Evolutionary conservation across 805 yeast species (phyloP), one percentile per base, ranked within the genome.

Genomic region (Teunomyces panamensis): DNA sequence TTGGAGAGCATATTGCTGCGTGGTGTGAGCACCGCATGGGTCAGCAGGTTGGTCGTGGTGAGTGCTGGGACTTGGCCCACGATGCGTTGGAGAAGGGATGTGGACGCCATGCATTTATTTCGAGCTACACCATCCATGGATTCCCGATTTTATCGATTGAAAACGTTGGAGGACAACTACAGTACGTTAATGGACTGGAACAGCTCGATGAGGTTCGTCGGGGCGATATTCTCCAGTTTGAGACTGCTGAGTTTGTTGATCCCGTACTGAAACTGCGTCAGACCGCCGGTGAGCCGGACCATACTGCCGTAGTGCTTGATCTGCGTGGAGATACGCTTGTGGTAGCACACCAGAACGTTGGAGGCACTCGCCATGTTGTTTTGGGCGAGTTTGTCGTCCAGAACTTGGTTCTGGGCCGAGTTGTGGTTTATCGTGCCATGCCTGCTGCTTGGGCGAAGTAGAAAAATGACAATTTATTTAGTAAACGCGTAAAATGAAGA

Each of bases 1-100:
- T 64, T 55, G 82, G 83, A n/a, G 78, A 74, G 14, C 73, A 78
- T 53, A 69, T 80, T 9, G 83, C 81, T 3, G 64, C 72, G 27
- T 80, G 85, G 85, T 68, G 76, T 58, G 80, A 78, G 51, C 74
- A 69, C 20, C 69, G 71, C 16, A 53, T 64, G 29, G 83, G 83
- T 6, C 65, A 69, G 42, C 60, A 62, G 43, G 82, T 80, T 9
- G 83, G 82, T 2, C 59, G 72, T 34, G 85, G 85, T 5, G 84
- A 80, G 54, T 80, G 85, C 53, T 80, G 84, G 84, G 81, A 81
- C 30, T 68, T 80, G 48, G 85, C 84, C 0, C 75, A 69, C 45
- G 78, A 78, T 43, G 83, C 84, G 0, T 32, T 32, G 16, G 59
- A 65, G 43, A 74, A 77, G 49, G 80, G 81, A 0, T 79, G 84